Evolutionary conservation across 2,329 filamentous ascomycete species (phyloP).

Genomic region (Colletotrichum sp.): DNA sequence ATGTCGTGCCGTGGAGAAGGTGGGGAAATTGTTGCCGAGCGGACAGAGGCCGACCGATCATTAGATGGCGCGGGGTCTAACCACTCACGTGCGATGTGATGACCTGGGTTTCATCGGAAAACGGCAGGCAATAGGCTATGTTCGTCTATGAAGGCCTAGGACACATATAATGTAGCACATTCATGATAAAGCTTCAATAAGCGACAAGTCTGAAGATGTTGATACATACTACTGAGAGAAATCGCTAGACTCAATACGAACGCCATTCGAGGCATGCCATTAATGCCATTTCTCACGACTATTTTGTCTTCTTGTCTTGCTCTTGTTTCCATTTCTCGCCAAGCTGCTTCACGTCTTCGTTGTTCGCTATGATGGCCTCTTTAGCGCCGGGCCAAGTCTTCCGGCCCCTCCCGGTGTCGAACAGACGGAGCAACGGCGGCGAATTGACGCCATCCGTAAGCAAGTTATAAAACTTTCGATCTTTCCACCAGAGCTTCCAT

Average conservation of each 20-base stretch:
- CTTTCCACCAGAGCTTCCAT: constrained; percentile 48
- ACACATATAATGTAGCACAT: not conserved
- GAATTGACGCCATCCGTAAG: constrained; percentile 44
- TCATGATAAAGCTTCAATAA: not conserved
- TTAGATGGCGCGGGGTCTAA: not conserved
- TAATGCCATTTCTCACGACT: not conserved
- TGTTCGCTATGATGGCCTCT: constrained; percentile 32
- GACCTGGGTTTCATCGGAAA: not conserved
- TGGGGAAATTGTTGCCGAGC: not conserved
- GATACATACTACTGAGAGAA: not conserved
- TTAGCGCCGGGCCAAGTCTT: constrained; percentile 44
- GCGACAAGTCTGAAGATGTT: not conserved
- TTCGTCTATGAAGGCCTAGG: rapidly evolving
- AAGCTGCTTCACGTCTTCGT: constrained; percentile 25
- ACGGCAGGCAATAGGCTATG: not conserved
- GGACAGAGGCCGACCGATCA: not conserved
- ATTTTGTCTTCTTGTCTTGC: not conserved
- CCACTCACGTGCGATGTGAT: not conserved
- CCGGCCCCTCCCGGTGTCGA: constrained; percentile 42
- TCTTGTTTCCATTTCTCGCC: constrained; percentile 1
- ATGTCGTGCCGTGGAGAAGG: constrained; percentile 15
- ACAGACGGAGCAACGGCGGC: constrained; percentile 44
- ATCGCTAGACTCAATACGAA: not conserved
- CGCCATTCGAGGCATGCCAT: rapidly evolving
- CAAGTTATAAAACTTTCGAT: constrained; percentile 43